These are phyloP conservation scores for Colletotrichum chrysophilum DNA, from an alignment of 2,329 filamentous ascomycete genomes.

Conservation along the genomic window DNA sequence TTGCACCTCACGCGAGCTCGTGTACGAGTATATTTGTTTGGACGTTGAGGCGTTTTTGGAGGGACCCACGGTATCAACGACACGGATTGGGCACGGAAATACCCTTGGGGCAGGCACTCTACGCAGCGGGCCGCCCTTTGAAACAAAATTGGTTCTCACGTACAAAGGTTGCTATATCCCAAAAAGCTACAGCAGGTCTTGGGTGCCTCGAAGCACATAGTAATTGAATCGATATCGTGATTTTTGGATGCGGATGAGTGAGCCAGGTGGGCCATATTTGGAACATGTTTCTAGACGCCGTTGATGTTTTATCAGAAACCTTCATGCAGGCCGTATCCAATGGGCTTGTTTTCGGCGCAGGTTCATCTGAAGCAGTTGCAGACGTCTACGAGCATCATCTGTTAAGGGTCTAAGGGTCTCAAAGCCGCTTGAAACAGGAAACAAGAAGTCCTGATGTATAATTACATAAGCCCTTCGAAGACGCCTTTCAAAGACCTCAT, in stretches of 20 bases:
- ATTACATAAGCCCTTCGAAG: background rate
- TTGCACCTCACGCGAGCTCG: background rate
- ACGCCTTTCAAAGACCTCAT: background rate
- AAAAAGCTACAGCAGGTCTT: background rate
- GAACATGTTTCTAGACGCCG: background rate
- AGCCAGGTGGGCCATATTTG: background rate
- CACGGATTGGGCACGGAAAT: slow-evolving; percentile 15
- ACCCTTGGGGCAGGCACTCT: slow-evolving; percentile 4
- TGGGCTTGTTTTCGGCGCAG: background rate
- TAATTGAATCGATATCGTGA: background rate
- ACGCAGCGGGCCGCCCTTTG: background rate
- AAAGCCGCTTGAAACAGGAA: background rate
- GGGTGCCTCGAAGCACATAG: background rate
- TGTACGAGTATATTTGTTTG: background rate
- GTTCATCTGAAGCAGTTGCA: background rate
- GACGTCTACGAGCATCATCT: background rate
- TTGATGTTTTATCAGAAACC: background rate
- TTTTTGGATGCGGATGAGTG: background rate
- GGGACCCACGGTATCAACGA: background rate
- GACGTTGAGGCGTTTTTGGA: slow-evolving; percentile 1
- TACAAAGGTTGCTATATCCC: background rate
- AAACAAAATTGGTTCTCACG: slow-evolving; percentile 3
- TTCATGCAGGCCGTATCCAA: background rate
- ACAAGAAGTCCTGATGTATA: background rate
- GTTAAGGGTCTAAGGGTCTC: background rate